Evolutionary conservation across 2,329 filamentous ascomycete species (phyloP), one percentile per base, ranked within the genome.

Genomic region (Stromatinia cepivora): DNA sequence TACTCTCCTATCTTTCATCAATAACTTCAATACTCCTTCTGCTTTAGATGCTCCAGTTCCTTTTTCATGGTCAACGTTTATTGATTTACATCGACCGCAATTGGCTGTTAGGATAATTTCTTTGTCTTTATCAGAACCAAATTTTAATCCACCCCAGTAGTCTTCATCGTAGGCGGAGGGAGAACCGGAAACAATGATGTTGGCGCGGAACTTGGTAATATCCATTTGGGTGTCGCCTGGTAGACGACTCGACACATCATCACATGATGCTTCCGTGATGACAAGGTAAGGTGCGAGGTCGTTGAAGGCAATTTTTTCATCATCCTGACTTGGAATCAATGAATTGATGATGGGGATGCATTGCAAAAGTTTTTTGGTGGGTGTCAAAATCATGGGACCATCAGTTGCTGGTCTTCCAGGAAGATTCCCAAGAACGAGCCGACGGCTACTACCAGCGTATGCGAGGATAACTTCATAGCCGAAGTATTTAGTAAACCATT

Each of bases 241-340:
- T 8, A 92, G 79, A 5, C 88, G 84, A 8, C 78, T 77, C 46
- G 86, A 87, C 59, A 96, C 86, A 73, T 92, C 84, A 28, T 83
- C 80, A n/a, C 94, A 84, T 1, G 91, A 95, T 2, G 87, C 85
- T 71, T 88, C 84, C 0, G 89, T 92, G 7, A 90, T 84, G 34
- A 97, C 79, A 20, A 97, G 85, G 77, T 91, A 91, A 0, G 92
- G 90, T 1, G 92, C 91, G 72, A 87, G 86, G 79, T 95, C 92
- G 52, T 88, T 86, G 79, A 94, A 95, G 2, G 86, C 87, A 56
- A 94, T 84, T 76, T 82, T 85, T 48, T 83, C 81, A 17, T 83
- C 79, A 17, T 83, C 79, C 7, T 70, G 71, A 46, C 67, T 28
- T 52, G 46, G 54, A 4, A 77, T 6, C 28, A 73, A 57, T 34